Percentiles rank a stretch among this genome's conserved stretches.
phyloP scores from a whole-genome alignment of 129 eudicot species.

The Erigeron canadensis region DNA sequence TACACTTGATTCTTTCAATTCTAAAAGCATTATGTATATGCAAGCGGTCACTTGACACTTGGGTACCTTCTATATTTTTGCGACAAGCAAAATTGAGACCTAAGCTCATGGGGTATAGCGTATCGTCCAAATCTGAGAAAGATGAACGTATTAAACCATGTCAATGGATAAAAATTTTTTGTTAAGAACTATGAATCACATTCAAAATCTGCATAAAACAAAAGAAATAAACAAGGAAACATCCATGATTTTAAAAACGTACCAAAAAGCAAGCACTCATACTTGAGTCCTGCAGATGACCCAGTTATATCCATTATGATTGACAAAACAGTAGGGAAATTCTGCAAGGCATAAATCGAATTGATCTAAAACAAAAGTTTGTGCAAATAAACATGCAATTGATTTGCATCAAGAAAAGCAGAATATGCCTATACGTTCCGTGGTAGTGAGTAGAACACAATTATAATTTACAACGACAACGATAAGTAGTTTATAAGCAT shows the following conservation, averaged over 20 bases:
- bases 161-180: background rate
- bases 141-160: background rate
- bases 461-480: too few relatives aligned
- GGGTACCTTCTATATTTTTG: conserved; percentile 79
- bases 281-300: conserved; percentile 40
- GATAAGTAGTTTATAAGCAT: too few relatives aligned
- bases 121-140: conserved; percentile 79
- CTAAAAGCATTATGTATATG: too few relatives aligned
- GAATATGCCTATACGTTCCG: background rate
- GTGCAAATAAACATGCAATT: background rate
- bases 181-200: background rate
- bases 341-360: background rate
- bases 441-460: too few relatives aligned
- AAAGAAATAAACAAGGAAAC: background rate
- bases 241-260: background rate
- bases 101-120: conserved; percentile 80
- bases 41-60: background rate
- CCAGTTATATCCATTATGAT: conserved; percentile 53
- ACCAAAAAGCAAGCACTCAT: conserved; percentile 86
- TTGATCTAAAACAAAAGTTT: background rate
- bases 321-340: background rate
- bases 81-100: conserved; percentile 90
- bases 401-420: background rate
- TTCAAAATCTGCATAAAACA: background rate
- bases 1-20: background rate